Evolutionary conservation across 495 filamentous ascomycete genomes (phyloP).

Genomic region (Xylaria flabelliformis): DNA sequence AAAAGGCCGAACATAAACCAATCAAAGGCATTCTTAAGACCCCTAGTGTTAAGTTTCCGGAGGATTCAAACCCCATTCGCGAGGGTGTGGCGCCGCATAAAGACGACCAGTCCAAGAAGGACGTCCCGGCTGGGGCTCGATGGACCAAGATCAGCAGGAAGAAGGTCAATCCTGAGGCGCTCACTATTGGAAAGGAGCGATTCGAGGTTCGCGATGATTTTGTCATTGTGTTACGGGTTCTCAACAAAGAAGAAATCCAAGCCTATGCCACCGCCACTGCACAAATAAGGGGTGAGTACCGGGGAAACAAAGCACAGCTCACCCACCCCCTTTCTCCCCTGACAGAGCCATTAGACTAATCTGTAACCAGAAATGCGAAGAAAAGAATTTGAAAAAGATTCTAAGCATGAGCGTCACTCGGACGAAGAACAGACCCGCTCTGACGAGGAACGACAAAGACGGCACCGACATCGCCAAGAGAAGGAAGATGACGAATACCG

Average conservation of each 20-base stretch:
- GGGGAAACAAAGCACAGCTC: background rate
- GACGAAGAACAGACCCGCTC: conserved; percentile 39
- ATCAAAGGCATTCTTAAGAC: conserved; percentile 77
- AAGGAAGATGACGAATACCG: conserved; percentile 44
- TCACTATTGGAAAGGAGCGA: conserved; percentile 77
- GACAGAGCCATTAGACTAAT: conserved; percentile 12
- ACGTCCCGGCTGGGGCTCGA: conserved; percentile 76
- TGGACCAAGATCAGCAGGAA: conserved; percentile 90
- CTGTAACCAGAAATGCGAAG: conserved; percentile 43
- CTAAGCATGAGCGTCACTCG: conserved; percentile 33
- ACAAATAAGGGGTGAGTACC: conserved; percentile 71
- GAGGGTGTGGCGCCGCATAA: conserved; percentile 91
- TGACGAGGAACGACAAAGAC: conserved; percentile 38
- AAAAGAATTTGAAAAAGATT: conserved; percentile 45
- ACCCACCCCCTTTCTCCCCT: background rate
- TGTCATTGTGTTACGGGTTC: conserved; percentile 82
- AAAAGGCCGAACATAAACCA: conserved; percentile 49
- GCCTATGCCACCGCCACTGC: conserved; percentile 76
- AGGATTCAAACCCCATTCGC: conserved; percentile 75
- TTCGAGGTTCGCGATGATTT: conserved; percentile 82
- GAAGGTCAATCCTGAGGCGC: conserved; percentile 81
- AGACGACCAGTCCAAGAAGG: conserved; percentile 71
- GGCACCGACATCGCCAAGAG: conserved; percentile 42
- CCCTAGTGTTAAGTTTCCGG: conserved; percentile 77
- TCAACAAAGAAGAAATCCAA: conserved; percentile 84